These are phyloP conservation scores for Trametes sp. DNA, from an alignment of 1,284 basidiomycete species.

Conservation along the genomic window DNA sequence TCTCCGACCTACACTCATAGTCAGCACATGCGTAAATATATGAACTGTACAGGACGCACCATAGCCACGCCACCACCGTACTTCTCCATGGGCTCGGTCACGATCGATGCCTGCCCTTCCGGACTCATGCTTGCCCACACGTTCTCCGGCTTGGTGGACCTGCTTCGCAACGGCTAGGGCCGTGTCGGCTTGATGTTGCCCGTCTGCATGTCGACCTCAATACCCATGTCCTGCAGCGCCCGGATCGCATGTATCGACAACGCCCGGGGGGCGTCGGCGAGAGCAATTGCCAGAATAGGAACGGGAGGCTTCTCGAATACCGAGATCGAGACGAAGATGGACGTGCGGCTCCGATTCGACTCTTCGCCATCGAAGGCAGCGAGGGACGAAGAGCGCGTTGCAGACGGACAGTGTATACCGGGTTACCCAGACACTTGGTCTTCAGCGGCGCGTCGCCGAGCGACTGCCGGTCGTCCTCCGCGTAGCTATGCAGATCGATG, in stretches of 20 bases:
- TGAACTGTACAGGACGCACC: conserved; percentile 58
- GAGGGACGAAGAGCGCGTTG: conserved; percentile 74
- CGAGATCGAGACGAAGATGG: conserved; percentile 82
- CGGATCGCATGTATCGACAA: conserved; percentile 83
- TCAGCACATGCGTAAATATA: neutral
- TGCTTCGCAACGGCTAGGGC: conserved; percentile 87
- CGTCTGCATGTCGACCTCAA: conserved; percentile 91
- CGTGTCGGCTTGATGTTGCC: conserved; percentile 86
- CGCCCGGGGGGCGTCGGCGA: conserved; percentile 86
- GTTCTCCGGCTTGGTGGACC: conserved; percentile 81
- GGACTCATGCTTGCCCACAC: conserved; percentile 93
- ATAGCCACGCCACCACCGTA: conserved; percentile 83
- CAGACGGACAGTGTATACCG: conserved; percentile 76
- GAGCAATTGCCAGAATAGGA: conserved; percentile 61
- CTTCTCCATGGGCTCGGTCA: conserved; percentile 80
- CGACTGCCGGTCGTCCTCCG: conserved; percentile 16
- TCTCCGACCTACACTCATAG: conserved; percentile 88
- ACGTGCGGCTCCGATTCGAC: conserved; percentile 76
- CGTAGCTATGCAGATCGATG: conserved; percentile 50
- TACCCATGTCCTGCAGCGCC: conserved; percentile 85
- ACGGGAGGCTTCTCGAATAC: conserved; percentile 40
- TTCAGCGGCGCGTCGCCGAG: conserved; percentile 51
- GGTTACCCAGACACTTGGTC: conserved; percentile 63
- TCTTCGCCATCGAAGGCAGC: conserved; percentile 72
- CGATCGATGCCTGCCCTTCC: conserved; percentile 87